Conservation (phyloP, 148 eudicot genomes). For the Vaccinium myrtillus region DNA sequence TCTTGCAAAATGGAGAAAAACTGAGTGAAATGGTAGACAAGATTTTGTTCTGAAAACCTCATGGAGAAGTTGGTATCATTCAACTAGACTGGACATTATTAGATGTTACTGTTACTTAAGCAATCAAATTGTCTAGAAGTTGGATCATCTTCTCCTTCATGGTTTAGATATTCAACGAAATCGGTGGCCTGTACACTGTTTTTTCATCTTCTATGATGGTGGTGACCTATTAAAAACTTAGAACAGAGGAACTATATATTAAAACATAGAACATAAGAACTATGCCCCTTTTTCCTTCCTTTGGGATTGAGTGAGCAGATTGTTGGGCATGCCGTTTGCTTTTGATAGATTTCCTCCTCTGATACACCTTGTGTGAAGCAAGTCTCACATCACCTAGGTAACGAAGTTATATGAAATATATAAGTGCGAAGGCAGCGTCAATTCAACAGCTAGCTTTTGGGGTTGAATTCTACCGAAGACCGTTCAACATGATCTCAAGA, state of each 20-base stretch:
- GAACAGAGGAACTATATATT: background rate
- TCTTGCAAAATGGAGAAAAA: background rate
- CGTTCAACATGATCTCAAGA: background rate
- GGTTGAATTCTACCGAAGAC: background rate
- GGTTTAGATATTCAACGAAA: background rate
- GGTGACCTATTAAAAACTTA: background rate
- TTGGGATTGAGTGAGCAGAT: background rate
- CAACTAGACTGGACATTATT: background rate
- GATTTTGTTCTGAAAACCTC: background rate
- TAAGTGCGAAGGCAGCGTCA: background rate
- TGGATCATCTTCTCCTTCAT: background rate
- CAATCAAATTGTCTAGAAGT: background rate
- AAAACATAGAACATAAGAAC: background rate
- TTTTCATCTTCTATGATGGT: no score
- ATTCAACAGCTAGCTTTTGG: background rate
- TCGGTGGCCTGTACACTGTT: background rate
- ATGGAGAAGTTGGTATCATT: background rate
- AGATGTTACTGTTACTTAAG: background rate
- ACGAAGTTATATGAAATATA: background rate
- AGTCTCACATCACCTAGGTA: background rate
- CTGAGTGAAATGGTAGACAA: background rate
- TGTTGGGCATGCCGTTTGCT: background rate
- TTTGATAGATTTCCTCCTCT: background rate
- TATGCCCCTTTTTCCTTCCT: background rate
- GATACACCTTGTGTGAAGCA: background rate